Evolutionary conservation across 75 land plant species (phyloP), one percentile per base, ranked within the genome.

Genomic region (Pseudotsuga menziesii): DNA sequence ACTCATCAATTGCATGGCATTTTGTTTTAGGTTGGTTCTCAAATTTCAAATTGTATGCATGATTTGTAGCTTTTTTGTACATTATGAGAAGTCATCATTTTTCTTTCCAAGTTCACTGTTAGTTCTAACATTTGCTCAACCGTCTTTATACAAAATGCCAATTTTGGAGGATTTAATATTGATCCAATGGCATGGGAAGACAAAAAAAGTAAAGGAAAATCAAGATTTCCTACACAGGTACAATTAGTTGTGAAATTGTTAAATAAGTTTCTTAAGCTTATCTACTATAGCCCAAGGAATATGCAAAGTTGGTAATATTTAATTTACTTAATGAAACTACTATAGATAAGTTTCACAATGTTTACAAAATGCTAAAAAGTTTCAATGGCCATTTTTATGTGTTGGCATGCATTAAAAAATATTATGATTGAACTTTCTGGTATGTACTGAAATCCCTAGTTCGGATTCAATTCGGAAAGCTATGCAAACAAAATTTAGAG

Each of bases 1-100:
- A 94, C 95, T 72, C 99, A 94, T 75, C 99, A 96, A 78, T 82
- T 94, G 59, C 98, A 92, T 83, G 98, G 95, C 22, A 89, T 94
- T 55, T n/a, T 29, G 32, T 96, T 94, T 88, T 94, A 96, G 99
- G 98, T 94, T 23, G 79, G 83, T 69, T 62, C 35, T 22, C 62
- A 11, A 25, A 7, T 60, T 20, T 57, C 52, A 69, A 12, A 41
- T 22, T 69, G 22, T 15, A 13, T 35, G 54, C 72, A 69, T 41
- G 52, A 69, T 69, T 69, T 39, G 5, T 36, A 17, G 48, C 3
- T n/a, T 0, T 0, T 20, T 12, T 7, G 11, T 17, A 3, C 52
- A n/a, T 41, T 69, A 35, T 41, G 23, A 41, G 39, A 3, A 39
- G 3, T 14, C 14, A 22, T 39, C 76, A 11, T 8, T 55, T 77